Percentiles rank a stretch among this genome's conserved stretches.
These are phyloP conservation scores for Apiospora sp. DNA, from an alignment of 2,329 filamentous ascomycete genomes.

Conservation along the genomic window DNA sequence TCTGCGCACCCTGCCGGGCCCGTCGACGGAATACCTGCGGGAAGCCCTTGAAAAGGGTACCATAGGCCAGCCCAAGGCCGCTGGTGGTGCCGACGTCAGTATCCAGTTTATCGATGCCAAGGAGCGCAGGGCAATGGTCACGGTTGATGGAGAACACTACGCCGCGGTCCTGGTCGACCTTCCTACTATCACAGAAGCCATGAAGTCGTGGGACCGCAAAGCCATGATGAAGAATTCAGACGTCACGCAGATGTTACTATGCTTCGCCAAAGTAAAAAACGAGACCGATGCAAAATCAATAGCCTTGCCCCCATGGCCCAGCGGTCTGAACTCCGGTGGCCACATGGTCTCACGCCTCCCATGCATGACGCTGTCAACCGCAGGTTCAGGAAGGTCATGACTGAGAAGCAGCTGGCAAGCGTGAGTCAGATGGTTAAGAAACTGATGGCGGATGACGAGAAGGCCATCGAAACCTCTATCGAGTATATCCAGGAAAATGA, in stretches of 20 bases:
- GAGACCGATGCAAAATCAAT: conserved; percentile 72
- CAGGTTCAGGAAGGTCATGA: conserved; percentile 83
- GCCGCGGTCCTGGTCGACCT: conserved; percentile 83
- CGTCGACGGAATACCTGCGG: conserved; percentile 84
- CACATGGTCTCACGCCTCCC: conserved; percentile 86
- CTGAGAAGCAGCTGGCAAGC: conserved; percentile 83
- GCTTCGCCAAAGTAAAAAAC: conserved; percentile 71
- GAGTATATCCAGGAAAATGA: conserved; percentile 67
- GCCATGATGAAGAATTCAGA: conserved; percentile 90
- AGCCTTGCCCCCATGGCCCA: conserved; percentile 75
- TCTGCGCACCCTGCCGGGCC: conserved; percentile 85
- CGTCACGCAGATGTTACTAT: conserved; percentile 87
- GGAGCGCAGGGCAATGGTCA: conserved; percentile 76
- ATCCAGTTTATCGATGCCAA: conserved; percentile 82
- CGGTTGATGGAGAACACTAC: conserved; percentile 73
- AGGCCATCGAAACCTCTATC: conserved; percentile 65
- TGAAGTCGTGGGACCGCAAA: conserved; percentile 93
- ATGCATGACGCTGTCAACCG: conserved; percentile 86
- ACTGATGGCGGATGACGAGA: conserved; percentile 73
- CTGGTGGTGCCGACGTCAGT: conserved; percentile 78
- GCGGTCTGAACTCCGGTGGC: conserved; percentile 73
- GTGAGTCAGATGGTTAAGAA: conserved; percentile 82
- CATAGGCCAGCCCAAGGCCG: conserved; percentile 70
- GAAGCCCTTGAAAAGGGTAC: conserved; percentile 78
- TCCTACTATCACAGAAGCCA: conserved; percentile 85